phyloP scores from a whole-genome alignment of 23 red algal genomes.

The Gracilaria gracilis region DNA sequence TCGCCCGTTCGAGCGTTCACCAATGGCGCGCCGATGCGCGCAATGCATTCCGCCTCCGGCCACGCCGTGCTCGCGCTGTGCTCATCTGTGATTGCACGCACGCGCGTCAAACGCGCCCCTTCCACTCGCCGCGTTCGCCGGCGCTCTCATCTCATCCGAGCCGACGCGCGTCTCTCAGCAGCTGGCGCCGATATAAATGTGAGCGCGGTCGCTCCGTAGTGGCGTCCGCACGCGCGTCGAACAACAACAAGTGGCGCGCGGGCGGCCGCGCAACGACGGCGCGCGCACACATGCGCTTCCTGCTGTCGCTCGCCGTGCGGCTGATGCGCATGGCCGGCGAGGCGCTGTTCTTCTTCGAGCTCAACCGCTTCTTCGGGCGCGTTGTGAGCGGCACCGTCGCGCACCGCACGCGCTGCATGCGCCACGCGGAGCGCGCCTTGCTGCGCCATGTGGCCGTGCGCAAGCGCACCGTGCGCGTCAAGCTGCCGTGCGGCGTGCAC shows the following conservation, averaged over 20 bases:
- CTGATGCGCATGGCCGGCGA: slow-evolving; percentile 49
- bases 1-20: background rate
- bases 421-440: background rate
- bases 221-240: too few relatives aligned
- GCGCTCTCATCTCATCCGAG: too few relatives aligned
- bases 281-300: background rate
- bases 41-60: background rate
- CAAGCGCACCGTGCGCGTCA: background rate
- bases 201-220: too few relatives aligned
- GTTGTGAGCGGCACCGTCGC: background rate
- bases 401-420: background rate
- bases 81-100: too few relatives aligned
- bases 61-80: background rate
- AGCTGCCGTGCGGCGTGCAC: background rate
- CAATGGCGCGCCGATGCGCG: background rate
- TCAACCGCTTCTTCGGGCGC: slow-evolving; percentile 59
- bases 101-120: too few relatives aligned
- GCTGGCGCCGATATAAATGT: too few relatives aligned
- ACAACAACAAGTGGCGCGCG: too few relatives aligned
- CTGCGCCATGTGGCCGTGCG: slow-evolving; percentile 7
- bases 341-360: slow-evolving; percentile 53
- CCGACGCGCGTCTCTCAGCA: too few relatives aligned
- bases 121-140: too few relatives aligned
- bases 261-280: too few relatives aligned
- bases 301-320: slow-evolving; percentile 30